Base-by-base conservation (phyloP, 1,284 basidiomycete genomes). In the Microbotryum silenes-acaulis region DNA sequence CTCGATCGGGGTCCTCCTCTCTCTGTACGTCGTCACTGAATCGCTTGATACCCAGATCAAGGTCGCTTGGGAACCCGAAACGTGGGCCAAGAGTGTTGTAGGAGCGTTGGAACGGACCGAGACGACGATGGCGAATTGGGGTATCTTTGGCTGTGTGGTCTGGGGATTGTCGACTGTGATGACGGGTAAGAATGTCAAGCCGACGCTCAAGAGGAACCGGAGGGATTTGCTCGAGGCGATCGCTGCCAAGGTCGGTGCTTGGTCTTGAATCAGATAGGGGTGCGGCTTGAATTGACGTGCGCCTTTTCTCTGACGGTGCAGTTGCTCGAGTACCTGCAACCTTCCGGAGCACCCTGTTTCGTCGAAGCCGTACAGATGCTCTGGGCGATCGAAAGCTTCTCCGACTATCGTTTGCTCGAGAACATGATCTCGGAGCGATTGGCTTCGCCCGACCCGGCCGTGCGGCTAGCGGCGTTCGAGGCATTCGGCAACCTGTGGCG, bases 401-500 rank as follows among this genome's bases (percentile, higher is more conserved):
- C 85, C 14, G 77, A 79, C 4, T 78, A 80, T 31, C 42, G 51
- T 2, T 81, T 88, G 71, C 81, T 91, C 14, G 88, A 91, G 72
- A 84, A 87, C 3, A 85, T 88, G 54, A 76, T 92, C 49, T 82
- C 89, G 1, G 82, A 85, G 61, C 81, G 79, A n/a, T 80, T 92
- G 75, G 81, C 80, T 14, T 81, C 82, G 10, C 73, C 79, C 0
- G 78, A 83, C 51, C 75, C 52, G 10, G 52, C 77, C 70, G n/a
- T 78, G 6, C 56, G 65, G 7, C 53, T 56, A 12, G 44, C 65
- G 25, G 83, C 86, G 0, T 88, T 87, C 73, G 87, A 91, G 67
- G 88, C 88, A 0, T 96, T 98, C 74, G 92, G 94, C 1, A 85
- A 91, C 1, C 78, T 97, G 7, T 98, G 94, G 94, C 82, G 91